Percentiles rank a stretch among this genome's conserved stretches.
phyloP scores from a whole-genome alignment of 2,329 filamentous ascomycete genomes.

The Fusarium sublunatum region DNA sequence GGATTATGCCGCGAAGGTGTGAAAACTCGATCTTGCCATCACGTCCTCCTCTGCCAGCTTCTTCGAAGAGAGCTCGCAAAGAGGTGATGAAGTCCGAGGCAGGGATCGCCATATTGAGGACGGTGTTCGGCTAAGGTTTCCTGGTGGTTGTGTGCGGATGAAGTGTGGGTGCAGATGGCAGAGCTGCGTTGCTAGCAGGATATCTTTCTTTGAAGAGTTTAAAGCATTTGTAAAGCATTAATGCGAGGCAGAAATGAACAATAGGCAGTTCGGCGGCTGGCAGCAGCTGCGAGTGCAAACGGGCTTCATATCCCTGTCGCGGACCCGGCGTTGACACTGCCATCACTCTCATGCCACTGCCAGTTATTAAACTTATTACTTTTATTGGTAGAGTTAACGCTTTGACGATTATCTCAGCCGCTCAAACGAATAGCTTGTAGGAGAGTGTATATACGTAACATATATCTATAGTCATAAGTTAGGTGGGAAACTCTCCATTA shows the following conservation, averaged over 20 bases:
- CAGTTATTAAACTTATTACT: background rate
- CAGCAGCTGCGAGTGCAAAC: slow-evolving; percentile 4
- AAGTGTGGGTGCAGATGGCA: background rate
- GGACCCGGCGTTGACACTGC: slow-evolving; percentile 2
- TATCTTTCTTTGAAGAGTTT: background rate
- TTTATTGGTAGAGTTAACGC: no score
- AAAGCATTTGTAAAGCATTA: background rate
- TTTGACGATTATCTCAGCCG: no score
- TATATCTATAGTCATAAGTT: no score
- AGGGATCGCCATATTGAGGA: background rate
- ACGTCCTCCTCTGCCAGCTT: slow-evolving; percentile 21
- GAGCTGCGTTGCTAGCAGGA: background rate
- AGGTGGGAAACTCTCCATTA: no score
- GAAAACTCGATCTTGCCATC: slow-evolving; percentile 26
- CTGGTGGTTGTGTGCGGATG: background rate
- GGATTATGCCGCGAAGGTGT: slow-evolving; percentile 18
- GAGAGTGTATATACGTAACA: no score
- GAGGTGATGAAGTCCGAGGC: slow-evolving; percentile 32
- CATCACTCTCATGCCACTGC: background rate
- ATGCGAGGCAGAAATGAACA: background rate
- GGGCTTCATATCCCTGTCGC: background rate
- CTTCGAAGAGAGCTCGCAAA: slow-evolving; percentile 34
- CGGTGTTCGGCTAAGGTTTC: background rate
- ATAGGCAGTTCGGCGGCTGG: background rate
- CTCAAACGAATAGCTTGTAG: no score